These are phyloP conservation scores for Colletotrichum lini DNA, from an alignment of 2,329 filamentous ascomycete genomes.

Conservation along the genomic window DNA sequence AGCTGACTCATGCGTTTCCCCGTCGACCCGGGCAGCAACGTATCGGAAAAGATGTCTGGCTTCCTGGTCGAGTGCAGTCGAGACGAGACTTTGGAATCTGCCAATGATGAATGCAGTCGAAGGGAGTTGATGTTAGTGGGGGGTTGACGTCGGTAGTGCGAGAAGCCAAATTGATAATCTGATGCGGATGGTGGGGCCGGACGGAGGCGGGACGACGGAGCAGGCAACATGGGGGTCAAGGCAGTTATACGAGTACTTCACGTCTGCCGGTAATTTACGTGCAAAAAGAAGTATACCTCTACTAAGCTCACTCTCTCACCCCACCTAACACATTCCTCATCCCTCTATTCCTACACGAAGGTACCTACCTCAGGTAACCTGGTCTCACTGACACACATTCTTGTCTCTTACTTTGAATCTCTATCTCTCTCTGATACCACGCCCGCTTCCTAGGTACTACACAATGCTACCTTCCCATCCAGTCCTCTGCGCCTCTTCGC, in stretches of 20 bases:
- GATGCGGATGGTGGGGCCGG: constrained; percentile 9
- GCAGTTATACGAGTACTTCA: too few relatives aligned
- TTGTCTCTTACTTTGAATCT: too few relatives aligned
- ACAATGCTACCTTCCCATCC: constrained; percentile 5
- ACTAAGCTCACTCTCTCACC: too few relatives aligned
- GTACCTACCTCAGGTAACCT: too few relatives aligned
- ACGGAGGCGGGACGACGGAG: neutral
- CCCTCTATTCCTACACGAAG: too few relatives aligned
- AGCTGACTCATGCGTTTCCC: constrained; percentile 27
- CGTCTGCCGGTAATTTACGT: too few relatives aligned
- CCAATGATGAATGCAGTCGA: constrained; percentile 16
- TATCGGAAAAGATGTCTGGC: neutral
- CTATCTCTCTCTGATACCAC: neutral
- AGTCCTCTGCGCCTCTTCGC: constrained; percentile 18
- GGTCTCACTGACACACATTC: too few relatives aligned
- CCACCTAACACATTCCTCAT: too few relatives aligned
- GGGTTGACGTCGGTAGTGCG: constrained; percentile 13
- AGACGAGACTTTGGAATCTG: constrained; percentile 28
- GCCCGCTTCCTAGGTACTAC: neutral
- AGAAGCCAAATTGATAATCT: constrained; percentile 25
- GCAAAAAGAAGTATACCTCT: too few relatives aligned
- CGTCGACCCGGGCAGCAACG: constrained; percentile 10
- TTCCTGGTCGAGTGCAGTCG: constrained; percentile 11
- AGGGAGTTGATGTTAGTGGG: neutral
- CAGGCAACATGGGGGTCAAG: neutral